These are phyloP conservation scores for Logfia minima DNA, from an alignment of 129 eudicot genomes.

Conservation along the genomic window DNA sequence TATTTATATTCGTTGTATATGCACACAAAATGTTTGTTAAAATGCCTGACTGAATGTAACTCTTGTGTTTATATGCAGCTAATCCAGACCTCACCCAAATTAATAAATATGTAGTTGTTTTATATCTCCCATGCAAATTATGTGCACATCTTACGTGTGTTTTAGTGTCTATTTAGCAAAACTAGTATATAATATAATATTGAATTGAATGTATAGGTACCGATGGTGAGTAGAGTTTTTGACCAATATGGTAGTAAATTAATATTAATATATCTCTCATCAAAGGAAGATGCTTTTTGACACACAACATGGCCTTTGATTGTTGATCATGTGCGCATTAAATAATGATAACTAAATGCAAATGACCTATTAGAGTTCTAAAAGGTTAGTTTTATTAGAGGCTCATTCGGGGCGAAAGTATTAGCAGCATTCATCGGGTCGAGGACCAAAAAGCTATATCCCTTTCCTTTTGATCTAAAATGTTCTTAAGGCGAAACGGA, in stretches of 20 bases:
- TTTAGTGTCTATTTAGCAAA: neutral
- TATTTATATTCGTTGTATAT: neutral
- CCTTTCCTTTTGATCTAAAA: constrained; percentile 11
- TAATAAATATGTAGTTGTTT: constrained; percentile 11
- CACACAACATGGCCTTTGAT: constrained; percentile 26
- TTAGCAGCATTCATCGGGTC: neutral
- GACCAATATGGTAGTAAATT: neutral
- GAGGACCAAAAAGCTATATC: neutral
- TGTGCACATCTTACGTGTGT: constrained; percentile 20
- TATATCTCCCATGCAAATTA: constrained; percentile 14
- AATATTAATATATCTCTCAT: constrained; percentile 17
- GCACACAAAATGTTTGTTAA: constrained; percentile 34
- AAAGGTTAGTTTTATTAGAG: neutral
- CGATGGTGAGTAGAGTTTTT: neutral
- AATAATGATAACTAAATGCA: constrained; percentile 1
- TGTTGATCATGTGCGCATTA: constrained; percentile 30
- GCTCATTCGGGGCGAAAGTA: neutral
- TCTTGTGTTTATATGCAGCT: constrained; percentile 13
- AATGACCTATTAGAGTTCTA: neutral
- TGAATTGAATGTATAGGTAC: no score
- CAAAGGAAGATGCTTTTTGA: constrained; percentile 35
- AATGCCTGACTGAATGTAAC: constrained; percentile 22
- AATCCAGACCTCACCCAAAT: constrained; percentile 6
- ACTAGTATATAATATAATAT: no score
- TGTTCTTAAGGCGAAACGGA: constrained; percentile 9